Conservation (phyloP, 2,329 filamentous ascomycete genomes). For the Trichoderma citrinoviride region DNA sequence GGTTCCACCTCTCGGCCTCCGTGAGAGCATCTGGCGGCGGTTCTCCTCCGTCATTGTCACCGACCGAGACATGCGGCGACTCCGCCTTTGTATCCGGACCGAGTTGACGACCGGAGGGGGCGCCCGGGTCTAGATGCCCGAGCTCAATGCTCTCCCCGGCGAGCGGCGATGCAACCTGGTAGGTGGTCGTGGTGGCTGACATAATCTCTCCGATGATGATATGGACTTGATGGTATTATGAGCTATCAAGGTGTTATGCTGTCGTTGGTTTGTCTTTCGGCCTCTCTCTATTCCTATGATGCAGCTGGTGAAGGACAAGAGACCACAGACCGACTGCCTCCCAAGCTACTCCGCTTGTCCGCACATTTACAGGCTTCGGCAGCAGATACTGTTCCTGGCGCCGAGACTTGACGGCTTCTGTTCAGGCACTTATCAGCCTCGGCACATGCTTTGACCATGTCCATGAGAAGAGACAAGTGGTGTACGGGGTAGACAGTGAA, state of each 20-base stretch:
- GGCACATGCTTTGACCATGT: too few relatives aligned
- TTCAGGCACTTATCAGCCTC: background rate
- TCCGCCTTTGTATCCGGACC: background rate
- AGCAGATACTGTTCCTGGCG: background rate
- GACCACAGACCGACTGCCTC: too few relatives aligned
- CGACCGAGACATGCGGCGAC: slow-evolving; percentile 1
- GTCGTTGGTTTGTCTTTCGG: background rate
- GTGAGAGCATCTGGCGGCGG: slow-evolving; percentile 31
- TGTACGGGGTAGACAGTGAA: too few relatives aligned
- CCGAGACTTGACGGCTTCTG: background rate
- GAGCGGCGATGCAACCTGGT: background rate
- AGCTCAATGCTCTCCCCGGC: slow-evolving; percentile 22
- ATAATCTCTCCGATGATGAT: background rate
- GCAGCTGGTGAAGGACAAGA: too few relatives aligned
- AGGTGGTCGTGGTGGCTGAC: background rate
- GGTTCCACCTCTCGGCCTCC: slow-evolving; percentile 38
- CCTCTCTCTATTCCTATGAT: background rate
- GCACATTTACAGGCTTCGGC: too few relatives aligned
- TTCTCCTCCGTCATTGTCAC: background rate
- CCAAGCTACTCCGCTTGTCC: too few relatives aligned
- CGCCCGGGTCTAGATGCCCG: background rate
- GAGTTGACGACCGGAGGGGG: slow-evolving; percentile 1
- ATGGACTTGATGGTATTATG: too few relatives aligned
- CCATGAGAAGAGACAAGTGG: too few relatives aligned
- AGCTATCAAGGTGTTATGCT: background rate